phyloP scores from a whole-genome alignment of 805 yeast species.

The Huiozyma sinensis region DNA sequence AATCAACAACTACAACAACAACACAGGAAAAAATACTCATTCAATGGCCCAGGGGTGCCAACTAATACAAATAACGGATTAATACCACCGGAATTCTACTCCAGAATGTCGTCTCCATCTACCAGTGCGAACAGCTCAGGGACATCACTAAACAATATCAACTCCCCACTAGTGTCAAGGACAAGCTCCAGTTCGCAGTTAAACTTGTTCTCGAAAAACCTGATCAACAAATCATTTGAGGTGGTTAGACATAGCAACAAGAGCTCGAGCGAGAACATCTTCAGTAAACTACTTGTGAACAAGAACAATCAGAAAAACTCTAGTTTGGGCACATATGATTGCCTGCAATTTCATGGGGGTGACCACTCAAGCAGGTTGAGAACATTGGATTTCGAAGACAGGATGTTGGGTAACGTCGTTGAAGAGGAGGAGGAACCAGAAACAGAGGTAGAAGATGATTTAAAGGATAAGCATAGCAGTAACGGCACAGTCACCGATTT shows the following conservation, averaged over 20 bases:
- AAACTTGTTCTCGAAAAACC: slow-evolving; percentile 16
- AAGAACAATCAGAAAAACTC: slow-evolving; percentile 6
- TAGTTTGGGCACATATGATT: slow-evolving; percentile 1
- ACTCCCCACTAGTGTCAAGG: slow-evolving; percentile 1
- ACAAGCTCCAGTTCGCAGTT: background rate
- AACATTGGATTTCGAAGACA: slow-evolving; percentile 23
- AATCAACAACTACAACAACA: slow-evolving; percentile 1
- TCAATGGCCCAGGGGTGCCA: background rate
- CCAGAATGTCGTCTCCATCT: slow-evolving; percentile 26
- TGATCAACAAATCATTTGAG: slow-evolving; percentile 24
- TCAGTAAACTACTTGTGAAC: slow-evolving; percentile 5
- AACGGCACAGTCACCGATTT: slow-evolving; percentile 1
- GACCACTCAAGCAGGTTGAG: background rate
- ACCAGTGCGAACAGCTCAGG: slow-evolving; percentile 24
- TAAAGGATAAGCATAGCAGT: background rate
- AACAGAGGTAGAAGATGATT: background rate
- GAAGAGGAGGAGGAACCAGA: background rate
- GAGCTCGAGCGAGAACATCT: slow-evolving; percentile 2
- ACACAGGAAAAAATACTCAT: slow-evolving; percentile 7
- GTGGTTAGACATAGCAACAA: slow-evolving; percentile 13
- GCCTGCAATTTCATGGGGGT: slow-evolving; percentile 3
- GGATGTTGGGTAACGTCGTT: slow-evolving; percentile 17
- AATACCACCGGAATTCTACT: slow-evolving; percentile 30
- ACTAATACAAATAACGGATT: slow-evolving; percentile 11
- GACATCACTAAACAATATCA: slow-evolving; percentile 13